Base-by-base conservation (phyloP, 2,329 filamentous ascomycete species). In the Arthrobotrys megalospora region DNA sequence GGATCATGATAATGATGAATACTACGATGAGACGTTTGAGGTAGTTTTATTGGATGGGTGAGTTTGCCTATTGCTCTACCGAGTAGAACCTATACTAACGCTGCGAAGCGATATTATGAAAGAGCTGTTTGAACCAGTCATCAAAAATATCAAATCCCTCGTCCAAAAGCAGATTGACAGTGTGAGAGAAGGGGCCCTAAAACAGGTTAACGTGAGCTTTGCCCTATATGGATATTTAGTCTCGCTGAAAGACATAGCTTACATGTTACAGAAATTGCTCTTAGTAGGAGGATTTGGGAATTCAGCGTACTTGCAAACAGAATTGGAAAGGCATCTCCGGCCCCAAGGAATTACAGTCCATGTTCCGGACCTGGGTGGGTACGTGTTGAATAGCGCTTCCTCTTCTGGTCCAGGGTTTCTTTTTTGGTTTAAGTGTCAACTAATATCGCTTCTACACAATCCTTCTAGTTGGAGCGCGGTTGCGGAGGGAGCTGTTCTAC, bases 281-380 rank as follows among this genome's bases (percentile, higher is more conserved):
- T 12, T 65, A 12, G 43, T 65, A 10, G 62, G 62, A 8, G 62
- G 62, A 21, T 65, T 65, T 65, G 62, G 62, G 16, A 43, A 65
- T 38, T 65, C 62, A 5, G 45, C 41, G 21, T 65, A 65, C 19
- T 32, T 65, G 21, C 6, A 65, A 38, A 6, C 36, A 8, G 5
- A 19, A 21, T 16, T 65, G 12, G 43, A 21, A 34, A 28, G 4
- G 8, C 24, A 65, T 36, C 62, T 65, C 16, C 36, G 14, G n/a
- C 19, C 62, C 36, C 62, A 65, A 32, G n/a, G n/a, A 8, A 65
- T 65, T n/a, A 50, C 24, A 5, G 62, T 65, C 36, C 16, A 65
- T 24, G 24, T 50, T 34, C 62, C 62, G 12, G 14, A 41, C 38
- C 19, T 32, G 16, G 16, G 32, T 43, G 19, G 28, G 19, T 48